Base-by-base conservation (phyloP, 202 grass and related monocot species). In the Musa balbisiana region DNA sequence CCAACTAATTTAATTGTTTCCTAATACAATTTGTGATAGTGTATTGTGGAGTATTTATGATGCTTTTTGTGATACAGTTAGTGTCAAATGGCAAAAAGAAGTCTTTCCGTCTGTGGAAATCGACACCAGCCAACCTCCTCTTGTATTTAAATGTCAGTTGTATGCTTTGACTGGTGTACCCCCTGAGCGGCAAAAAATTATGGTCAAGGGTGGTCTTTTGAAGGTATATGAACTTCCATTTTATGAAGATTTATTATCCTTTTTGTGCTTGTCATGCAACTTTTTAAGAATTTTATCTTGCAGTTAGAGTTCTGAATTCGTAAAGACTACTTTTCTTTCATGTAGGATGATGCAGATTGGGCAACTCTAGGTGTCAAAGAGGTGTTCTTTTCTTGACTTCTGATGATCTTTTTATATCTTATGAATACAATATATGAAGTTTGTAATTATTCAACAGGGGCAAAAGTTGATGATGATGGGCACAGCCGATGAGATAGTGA, bases 401-500 rank as follows among this genome's bases (percentile, higher is more conserved):
- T 59, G 54, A 50, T 74, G 6, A 3, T 86, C 74, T 43, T 71
- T 33, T 82, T 83, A 15, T 29, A 65, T 69, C 13, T 78, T 76
- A 49, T 16, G 58, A 55, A 69, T 15, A 71, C 12, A 55, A 53
- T 8, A 59, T 20, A 72, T 19, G 72, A 52, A 58, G 73, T 70
- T 75, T 70, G 23, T 17, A 69, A 80, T 84, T 76, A 78, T 82
- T 87, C 21, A 55, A 54, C 65, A 99, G 96, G 95, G 96, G 88
- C 96, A 99, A 95, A 99, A 99, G 56, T 81, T 99, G 87, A 99
- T 99, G 96, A 95, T 99, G 96, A 99, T 99, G 87, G 96, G 96
- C 54, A 99, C 96, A 51, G 91, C 91, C 73, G 96, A 99, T 84
- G 96, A 99, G 84, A 99, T 99, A 77, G 89, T 99, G 82, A 99